These are phyloP conservation scores for Talaromyces sp. DNA, from an alignment of 2,329 filamentous ascomycete species.

Conservation along the genomic window DNA sequence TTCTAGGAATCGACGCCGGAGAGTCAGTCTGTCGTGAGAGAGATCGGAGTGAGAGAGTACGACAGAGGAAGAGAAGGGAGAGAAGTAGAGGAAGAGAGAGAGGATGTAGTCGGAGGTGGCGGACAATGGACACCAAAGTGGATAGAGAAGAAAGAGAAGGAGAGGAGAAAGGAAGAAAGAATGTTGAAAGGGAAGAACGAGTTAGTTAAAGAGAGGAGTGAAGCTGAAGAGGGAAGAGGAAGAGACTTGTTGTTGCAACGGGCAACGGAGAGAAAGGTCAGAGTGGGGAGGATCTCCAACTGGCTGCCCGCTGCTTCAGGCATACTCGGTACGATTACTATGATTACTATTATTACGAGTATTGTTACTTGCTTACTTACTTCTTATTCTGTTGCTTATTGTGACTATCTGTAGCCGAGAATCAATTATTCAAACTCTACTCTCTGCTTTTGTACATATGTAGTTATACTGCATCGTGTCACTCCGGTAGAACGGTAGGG, in stretches of 20 bases:
- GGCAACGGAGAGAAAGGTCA: constrained; percentile 4
- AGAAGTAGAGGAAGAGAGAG: constrained; percentile 16
- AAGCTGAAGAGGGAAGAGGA: constrained; percentile 9
- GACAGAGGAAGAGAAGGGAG: constrained; percentile 17
- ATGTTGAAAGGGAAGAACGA: constrained; percentile 1
- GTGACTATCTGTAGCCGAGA: no score
- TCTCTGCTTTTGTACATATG: background rate
- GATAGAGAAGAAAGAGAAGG: constrained; percentile 20
- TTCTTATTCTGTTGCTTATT: background rate
- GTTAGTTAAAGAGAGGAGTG: constrained; percentile 5
- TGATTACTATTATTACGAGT: no score
- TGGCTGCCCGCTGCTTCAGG: background rate
- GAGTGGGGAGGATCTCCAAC: constrained; percentile 11
- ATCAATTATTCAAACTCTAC: no score
- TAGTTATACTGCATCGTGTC: background rate
- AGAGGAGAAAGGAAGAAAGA: constrained; percentile 9
- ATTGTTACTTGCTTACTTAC: background rate
- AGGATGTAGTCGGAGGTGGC: constrained; percentile 15
- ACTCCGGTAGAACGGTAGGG: no score
- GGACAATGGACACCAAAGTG: constrained; percentile 13
- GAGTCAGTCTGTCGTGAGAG: constrained; percentile 12
- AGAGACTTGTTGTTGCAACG: constrained; percentile 12
- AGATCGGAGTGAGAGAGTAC: background rate
- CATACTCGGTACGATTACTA: background rate
- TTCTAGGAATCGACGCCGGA: constrained; percentile 9